Base-by-base conservation (phyloP, 768 basidiomycete genomes). In the Dentipellis fragilis region DNA sequence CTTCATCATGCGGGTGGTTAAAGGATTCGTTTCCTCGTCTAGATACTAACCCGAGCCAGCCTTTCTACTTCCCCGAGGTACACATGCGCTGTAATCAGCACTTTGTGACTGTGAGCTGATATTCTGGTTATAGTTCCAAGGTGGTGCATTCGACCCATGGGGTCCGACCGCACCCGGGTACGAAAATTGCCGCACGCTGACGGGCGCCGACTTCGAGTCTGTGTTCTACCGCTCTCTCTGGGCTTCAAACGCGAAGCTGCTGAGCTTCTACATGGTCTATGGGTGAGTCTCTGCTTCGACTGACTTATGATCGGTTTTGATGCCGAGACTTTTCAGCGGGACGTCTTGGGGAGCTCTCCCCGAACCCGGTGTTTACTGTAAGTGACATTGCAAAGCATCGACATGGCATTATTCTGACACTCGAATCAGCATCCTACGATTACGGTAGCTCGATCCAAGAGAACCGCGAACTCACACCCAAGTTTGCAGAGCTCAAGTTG, bases 341-440 rank as follows among this genome's bases (percentile, higher is more conserved):
- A 92, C 90, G 0, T 89, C 85, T 11, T 93, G 89, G 88, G 90
- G 87, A 40, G 85, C 76, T 10, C 72, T 92, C 45, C 85, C 90
- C 1, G 87, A 82, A 72, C 89, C 80, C 12, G 86, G 83, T 9
- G 89, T 87, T 14, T 83, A 84, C 64, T 82, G 75, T 66, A 64
- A 67, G 69, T 64, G 49, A 52, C 22, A 45, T 17, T n/a, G 21
- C 38, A 6, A 29, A 29, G 29, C 6, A 29, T 29, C 29, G n/a
- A 11, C 50, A 6, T 10, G 17, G 37, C 14, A 16, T 22, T 11
- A 8, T 6, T 53, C 29, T 57, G 42, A 59, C 39, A 16, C 10
- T 8, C 3, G 29, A 19, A 63, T 45, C 21, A 68, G 66, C 79
- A 2, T 89, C 87, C 22, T 93, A 93, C 54, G 90, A 93, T 68